A percentile compares a stretch with the other conserved stretches of the same genome.
Evolutionary conservation across 139 green algal genomes (phyloP).

Genomic region (Micractinium conductrix): DNA sequence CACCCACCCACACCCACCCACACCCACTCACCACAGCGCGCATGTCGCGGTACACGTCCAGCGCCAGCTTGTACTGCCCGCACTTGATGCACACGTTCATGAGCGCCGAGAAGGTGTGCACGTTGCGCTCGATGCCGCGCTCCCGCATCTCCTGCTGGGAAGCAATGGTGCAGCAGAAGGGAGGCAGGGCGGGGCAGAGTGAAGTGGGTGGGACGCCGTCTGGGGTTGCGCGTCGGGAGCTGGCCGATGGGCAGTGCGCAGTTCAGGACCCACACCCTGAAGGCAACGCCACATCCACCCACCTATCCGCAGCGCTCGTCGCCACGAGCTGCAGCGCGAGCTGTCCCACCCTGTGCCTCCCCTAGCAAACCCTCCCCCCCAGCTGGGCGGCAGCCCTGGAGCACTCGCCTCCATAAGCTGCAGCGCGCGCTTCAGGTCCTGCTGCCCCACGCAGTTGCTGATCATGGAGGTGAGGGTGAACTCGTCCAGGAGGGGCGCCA

Average conservation of each 20-base stretch:
- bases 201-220: too few species aligned
- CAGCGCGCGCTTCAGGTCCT: conserved; percentile 57
- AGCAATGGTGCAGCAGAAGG: background rate
- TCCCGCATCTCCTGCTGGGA: conserved; percentile 62
- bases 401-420: conserved; percentile 51
- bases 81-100: conserved; percentile 76
- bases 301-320: too few species aligned
- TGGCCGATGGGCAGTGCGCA: too few species aligned
- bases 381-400: too few species aligned
- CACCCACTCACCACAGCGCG: background rate
- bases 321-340: too few species aligned
- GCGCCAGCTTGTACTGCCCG: conserved; percentile 60
- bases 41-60: conserved; percentile 67
- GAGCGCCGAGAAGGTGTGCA: conserved; percentile 76
- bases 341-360: too few species aligned
- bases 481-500: conserved; percentile 72
- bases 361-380: too few species aligned
- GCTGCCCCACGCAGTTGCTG: conserved; percentile 58
- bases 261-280: too few species aligned
- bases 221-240: too few species aligned
- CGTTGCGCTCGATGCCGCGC: conserved; percentile 66
- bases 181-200: background rate
- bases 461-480: conserved; percentile 85
- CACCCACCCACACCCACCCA: background rate
- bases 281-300: too few species aligned